phyloP scores from a whole-genome alignment of 2,329 filamentous ascomycete species.

The Huntiella omanensis region DNA sequence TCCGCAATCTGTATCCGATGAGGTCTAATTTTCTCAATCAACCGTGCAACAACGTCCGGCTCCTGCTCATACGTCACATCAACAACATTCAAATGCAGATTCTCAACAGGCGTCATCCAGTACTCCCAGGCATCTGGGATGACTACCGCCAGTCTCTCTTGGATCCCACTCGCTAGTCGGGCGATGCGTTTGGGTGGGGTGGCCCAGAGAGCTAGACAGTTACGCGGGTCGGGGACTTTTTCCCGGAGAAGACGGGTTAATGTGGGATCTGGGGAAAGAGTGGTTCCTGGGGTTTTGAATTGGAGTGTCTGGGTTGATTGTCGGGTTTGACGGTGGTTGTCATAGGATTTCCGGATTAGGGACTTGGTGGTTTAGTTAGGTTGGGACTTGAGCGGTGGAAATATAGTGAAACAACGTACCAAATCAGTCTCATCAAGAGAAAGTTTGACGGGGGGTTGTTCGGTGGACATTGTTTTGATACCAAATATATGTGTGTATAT shows the following conservation, averaged over 20 bases:
- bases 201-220: conserved; percentile 81
- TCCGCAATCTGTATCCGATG: conserved; percentile 41
- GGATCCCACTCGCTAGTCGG: conserved; percentile 47
- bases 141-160: conserved; percentile 41
- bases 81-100: conserved; percentile 69
- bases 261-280: conserved; percentile 42
- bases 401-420: neutral
- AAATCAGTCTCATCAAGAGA: neutral
- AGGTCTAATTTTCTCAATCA: conserved; percentile 39
- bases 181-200: conserved; percentile 57
- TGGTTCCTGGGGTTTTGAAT: conserved; percentile 44
- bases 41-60: conserved; percentile 41
- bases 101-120: conserved; percentile 68
- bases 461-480: neutral
- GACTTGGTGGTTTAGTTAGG: conserved; percentile 17
- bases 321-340: conserved; percentile 51
- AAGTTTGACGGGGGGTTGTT: conserved; percentile 4
- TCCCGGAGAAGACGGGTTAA: conserved; percentile 14
- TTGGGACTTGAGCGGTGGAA: neutral
- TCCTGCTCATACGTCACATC: conserved; percentile 72
- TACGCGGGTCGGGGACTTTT: conserved; percentile 52
- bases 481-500: neutral
- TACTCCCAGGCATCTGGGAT: conserved; percentile 55
- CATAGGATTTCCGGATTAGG: conserved; percentile 54
- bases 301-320: conserved; percentile 59